Evolutionary conservation across 208 protist species (phyloP).

Genomic region (Crithidia sp.): DNA sequence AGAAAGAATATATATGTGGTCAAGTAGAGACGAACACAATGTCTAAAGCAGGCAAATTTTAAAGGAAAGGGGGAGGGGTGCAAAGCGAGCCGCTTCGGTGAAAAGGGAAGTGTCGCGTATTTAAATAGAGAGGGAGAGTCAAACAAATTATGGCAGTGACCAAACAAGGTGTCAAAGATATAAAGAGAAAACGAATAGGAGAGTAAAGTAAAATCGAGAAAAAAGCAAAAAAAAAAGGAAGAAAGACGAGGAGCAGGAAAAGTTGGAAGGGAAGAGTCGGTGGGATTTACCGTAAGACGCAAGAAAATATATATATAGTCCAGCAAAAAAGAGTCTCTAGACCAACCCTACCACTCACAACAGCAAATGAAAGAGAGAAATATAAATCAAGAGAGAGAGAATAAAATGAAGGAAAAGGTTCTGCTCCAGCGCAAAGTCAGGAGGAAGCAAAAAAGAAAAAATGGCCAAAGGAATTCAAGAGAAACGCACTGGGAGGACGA

Average conservation of each 20-base stretch:
- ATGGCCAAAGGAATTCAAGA: not conserved
- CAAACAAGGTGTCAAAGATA: too few relatives aligned
- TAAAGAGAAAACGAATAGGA: too few relatives aligned
- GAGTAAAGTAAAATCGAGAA: too few relatives aligned
- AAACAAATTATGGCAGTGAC: too few relatives aligned
- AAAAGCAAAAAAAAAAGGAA: not conserved
- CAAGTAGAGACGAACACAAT: not conserved
- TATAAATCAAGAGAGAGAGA: not conserved
- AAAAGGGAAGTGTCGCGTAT: too few relatives aligned
- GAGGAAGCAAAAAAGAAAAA: not conserved
- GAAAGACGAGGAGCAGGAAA: not conserved
- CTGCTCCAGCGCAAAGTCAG: not conserved
- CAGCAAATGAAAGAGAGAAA: not conserved
- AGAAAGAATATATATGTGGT: not conserved
- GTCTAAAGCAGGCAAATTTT: too few relatives aligned
- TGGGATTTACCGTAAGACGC: not conserved
- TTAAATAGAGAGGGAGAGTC: too few relatives aligned
- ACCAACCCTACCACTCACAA: too few relatives aligned
- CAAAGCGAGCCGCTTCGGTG: too few relatives aligned
- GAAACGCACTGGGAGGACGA: not conserved
- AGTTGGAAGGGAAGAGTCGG: not conserved
- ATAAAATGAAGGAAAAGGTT: not conserved
- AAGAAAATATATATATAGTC: not conserved
- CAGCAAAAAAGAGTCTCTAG: too few relatives aligned
- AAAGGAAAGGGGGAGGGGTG: too few relatives aligned